Percentiles rank a stretch among this genome's conserved stretches.
These are phyloP conservation scores for Pisolithus albus DNA, from an alignment of 768 basidiomycete genomes.

Conservation along the genomic window DNA sequence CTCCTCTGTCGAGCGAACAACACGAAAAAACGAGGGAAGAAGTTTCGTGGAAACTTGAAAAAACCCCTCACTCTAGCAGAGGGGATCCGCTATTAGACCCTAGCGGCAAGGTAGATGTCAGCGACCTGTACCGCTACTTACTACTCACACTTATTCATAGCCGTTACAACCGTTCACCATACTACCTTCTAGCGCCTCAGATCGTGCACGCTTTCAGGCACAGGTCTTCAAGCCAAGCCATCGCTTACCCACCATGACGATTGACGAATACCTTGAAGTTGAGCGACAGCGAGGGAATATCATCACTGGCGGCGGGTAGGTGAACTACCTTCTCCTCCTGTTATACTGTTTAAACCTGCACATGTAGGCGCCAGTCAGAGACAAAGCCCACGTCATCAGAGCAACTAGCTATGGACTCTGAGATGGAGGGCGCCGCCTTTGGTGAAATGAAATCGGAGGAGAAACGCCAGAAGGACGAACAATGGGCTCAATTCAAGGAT, in stretches of 20 bases:
- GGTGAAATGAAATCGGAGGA: conserved; percentile 68
- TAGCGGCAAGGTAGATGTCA: conserved; percentile 58
- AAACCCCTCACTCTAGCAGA: conserved; percentile 36
- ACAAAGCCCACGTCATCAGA: conserved; percentile 66
- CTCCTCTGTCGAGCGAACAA: conserved; percentile 30
- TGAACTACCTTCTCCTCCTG: conserved; percentile 5
- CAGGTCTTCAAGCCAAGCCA: conserved; percentile 84
- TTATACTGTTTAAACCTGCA: conserved; percentile 3
- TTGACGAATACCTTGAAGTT: conserved; percentile 90
- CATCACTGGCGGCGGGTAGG: conserved; percentile 82
- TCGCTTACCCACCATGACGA: conserved; percentile 87
- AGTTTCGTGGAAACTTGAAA: conserved; percentile 71
- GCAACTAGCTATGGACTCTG: conserved; percentile 69
- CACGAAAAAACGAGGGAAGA: conserved; percentile 37
- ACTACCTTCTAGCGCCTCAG: conserved; percentile 59
- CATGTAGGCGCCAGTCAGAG: conserved; percentile 56
- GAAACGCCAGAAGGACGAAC: conserved; percentile 79
- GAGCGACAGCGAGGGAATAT: conserved; percentile 82
- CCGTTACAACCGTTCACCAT: conserved; percentile 91
- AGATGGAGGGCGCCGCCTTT: conserved; percentile 71
- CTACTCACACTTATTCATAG: conserved; percentile 32
- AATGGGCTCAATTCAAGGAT: conserved; percentile 88
- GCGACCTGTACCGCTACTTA: neutral
- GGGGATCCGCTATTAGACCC: conserved; percentile 67
- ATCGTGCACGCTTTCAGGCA: conserved; percentile 66